These are phyloP conservation scores for Blastomyces parvus DNA, from an alignment of 2,329 filamentous ascomycete species.

Conservation along the genomic window DNA sequence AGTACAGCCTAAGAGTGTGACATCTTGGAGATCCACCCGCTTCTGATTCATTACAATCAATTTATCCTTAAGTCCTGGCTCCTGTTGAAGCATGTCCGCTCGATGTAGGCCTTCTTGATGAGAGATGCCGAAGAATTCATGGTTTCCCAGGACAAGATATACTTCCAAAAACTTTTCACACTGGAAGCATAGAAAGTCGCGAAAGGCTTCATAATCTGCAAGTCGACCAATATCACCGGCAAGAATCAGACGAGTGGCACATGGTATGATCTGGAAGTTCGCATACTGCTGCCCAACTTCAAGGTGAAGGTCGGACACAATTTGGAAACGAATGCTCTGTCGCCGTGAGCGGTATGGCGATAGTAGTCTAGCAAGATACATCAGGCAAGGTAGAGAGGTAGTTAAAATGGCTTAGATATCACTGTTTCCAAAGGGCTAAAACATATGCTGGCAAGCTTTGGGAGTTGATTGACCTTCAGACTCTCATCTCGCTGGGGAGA, in stretches of 20 bases:
- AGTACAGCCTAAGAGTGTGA: too few species aligned
- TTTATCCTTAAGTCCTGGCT: constrained; percentile 14
- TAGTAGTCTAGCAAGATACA: constrained; percentile 19
- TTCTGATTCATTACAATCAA: constrained; percentile 17
- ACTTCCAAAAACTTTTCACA: constrained; percentile 22
- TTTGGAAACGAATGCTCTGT: constrained; percentile 16
- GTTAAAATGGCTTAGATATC: too few species aligned
- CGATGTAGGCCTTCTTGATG: constrained; percentile 16
- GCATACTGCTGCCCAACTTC: constrained; percentile 21
- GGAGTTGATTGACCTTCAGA: too few species aligned
- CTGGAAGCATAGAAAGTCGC: constrained; percentile 21
- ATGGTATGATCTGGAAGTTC: constrained; percentile 17
- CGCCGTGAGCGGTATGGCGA: background rate
- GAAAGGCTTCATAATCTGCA: constrained; percentile 18
- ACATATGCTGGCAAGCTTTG: too few species aligned
- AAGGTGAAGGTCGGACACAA: constrained; percentile 24
- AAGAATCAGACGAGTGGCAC: constrained; percentile 20
- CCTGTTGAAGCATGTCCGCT: constrained; percentile 17
- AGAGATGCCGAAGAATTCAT: constrained; percentile 31
- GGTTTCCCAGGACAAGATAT: constrained; percentile 28
- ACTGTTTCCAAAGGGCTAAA: too few species aligned
- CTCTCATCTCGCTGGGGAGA: too few species aligned
- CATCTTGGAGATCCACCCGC: too few species aligned
- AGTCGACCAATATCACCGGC: constrained; percentile 30
- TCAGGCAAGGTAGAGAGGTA: too few species aligned